phyloP scores from a whole-genome alignment of 2,329 filamentous ascomycete genomes.

The Plectosphaerella sp. region DNA sequence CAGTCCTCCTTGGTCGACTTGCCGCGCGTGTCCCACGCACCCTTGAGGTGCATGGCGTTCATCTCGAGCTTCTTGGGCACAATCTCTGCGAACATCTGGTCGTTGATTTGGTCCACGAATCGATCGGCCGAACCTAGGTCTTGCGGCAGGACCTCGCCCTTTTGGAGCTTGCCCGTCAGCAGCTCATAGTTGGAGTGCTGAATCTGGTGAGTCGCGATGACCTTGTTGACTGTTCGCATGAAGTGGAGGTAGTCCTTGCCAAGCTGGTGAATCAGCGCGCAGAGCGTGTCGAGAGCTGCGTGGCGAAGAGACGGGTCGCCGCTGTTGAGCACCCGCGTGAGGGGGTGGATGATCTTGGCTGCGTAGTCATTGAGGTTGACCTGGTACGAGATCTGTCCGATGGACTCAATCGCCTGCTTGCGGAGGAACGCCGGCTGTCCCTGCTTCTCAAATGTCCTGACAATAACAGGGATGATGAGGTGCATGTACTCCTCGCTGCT shows the following conservation, averaged over 20 bases:
- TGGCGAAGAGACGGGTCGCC: conserved; percentile 70
- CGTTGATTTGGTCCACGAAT: conserved; percentile 74
- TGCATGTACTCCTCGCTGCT: conserved; percentile 99
- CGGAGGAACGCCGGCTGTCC: conserved; percentile 75
- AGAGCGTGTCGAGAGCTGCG: conserved; percentile 88
- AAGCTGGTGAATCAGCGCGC: conserved; percentile 91
- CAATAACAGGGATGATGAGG: conserved; percentile 91
- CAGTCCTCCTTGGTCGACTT: conserved; percentile 98
- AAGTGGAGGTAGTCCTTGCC: conserved; percentile 95
- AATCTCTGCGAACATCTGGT: conserved; percentile 77
- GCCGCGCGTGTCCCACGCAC: conserved; percentile 93
- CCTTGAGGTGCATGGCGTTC: conserved; percentile 95
- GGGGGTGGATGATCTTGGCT: conserved; percentile 90
- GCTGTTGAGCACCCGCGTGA: conserved; percentile 75
- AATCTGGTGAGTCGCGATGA: conserved; percentile 72
- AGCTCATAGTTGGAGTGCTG: conserved; percentile 89
- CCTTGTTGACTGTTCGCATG: conserved; percentile 87
- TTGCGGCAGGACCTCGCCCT: conserved; percentile 90
- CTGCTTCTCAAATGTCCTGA: conserved; percentile 87
- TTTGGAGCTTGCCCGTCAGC: conserved; percentile 86
- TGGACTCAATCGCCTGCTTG: conserved; percentile 87
- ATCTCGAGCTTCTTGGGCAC: conserved; percentile 92
- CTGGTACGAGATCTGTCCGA: conserved; percentile 89
- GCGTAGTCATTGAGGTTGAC: conserved; percentile 98
- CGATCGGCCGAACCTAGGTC: conserved; percentile 84